Evolutionary conservation across 1,284 basidiomycete genomes (phyloP).

Genomic region (Austroboletus niveus): DNA sequence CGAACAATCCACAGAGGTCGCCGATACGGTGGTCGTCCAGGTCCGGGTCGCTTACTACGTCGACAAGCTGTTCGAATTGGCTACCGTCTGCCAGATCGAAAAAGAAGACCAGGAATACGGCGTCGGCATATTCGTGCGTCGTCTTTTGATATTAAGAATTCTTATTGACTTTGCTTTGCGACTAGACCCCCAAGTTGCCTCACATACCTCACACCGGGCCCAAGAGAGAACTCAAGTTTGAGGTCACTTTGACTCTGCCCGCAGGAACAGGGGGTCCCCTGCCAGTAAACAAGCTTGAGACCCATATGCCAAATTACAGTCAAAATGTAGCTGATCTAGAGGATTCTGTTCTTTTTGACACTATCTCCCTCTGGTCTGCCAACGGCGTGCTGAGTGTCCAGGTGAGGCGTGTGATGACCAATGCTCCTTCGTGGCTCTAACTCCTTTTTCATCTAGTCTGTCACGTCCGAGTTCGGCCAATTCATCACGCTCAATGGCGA

Average conservation of each 20-base stretch:
- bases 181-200: conserved; percentile 5
- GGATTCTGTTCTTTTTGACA: conserved; percentile 33
- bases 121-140: conserved; percentile 44
- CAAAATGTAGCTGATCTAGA: conserved; percentile 34
- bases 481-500: conserved; percentile 36
- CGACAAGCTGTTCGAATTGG: conserved; percentile 26
- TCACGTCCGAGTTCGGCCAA: conserved; percentile 30
- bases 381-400: conserved; percentile 30
- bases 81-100: conserved; percentile 37
- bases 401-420: conserved; percentile 18
- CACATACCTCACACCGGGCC: conserved; percentile 1
- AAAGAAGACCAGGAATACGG: conserved; percentile 34
- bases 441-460: conserved; percentile 27
- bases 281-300: conserved; percentile 34
- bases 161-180: not conserved
- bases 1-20: conserved; percentile 25
- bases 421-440: not conserved
- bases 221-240: conserved; percentile 24
- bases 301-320: conserved; percentile 33
- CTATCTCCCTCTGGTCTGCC: conserved; percentile 28
- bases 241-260: conserved; percentile 36
- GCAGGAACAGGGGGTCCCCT: conserved; percentile 21
- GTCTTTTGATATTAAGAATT: not conserved
- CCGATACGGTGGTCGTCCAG: conserved; percentile 32
- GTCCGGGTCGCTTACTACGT: conserved; percentile 34